Base-by-base conservation (phyloP, 2,329 filamentous ascomycete genomes). In the Pyricularia sp. region DNA sequence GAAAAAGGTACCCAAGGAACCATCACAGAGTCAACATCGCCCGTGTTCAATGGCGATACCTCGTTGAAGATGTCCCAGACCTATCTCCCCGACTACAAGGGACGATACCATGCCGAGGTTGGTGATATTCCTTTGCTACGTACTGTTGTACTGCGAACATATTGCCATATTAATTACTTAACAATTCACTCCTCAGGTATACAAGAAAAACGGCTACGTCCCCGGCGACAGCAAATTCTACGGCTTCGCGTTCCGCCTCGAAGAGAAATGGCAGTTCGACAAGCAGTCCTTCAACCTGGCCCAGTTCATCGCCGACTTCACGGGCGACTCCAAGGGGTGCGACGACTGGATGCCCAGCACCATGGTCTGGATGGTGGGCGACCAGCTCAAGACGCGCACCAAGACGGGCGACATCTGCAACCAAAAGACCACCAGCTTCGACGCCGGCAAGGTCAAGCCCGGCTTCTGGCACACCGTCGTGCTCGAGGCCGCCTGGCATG, bases 301-400 rank as follows among this genome's bases (percentile, higher is more conserved):
- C 0, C 83, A 85, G 75, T 85, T 84, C 76, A 85, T 85, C 71
- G 81, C 82, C 69, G 78, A 84, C 71, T 83, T 84, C 70, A 74
- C 75, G 1, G 78, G 79, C 70, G 76, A 79, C 3, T 75, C 76
- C 65, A 83, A 82, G 71, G 12, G 26, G 5, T 77, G 73, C 68
- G 80, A 85, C 70, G 78, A 80, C 68, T 84, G 76, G 72, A 84
- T 84, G 81, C 83, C 82, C 0, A 78, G 77, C 20, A 80, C 77
- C 68, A 83, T 85, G 83, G 70, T 85, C 59, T 84, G 80, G 79
- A 71, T 84, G 68, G 73, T 75, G 33, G 81, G 80, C 9, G 73
- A 81, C 73, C 77, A 81, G 75, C 78, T 85, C 7, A 73, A 75
- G 23, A 78, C 80, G 3, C 79, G 83, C 12, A 74, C 82, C 55